These are phyloP conservation scores for Kwoniella sp. DNA, from an alignment of 768 basidiomycete genomes.

Conservation along the genomic window DNA sequence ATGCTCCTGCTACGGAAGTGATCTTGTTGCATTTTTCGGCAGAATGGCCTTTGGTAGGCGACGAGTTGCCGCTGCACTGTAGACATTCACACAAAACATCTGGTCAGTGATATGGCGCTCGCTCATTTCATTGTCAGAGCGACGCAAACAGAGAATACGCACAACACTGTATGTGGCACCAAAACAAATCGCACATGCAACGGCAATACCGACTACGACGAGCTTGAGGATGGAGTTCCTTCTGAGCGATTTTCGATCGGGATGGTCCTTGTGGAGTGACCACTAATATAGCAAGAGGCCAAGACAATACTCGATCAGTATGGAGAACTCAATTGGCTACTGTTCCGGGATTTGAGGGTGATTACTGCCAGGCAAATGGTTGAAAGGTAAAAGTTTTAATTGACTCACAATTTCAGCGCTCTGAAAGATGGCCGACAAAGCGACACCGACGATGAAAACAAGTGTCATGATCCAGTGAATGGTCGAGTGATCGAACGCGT, in stretches of 20 bases:
- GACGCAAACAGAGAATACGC: constrained; percentile 7
- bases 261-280: constrained; percentile 55
- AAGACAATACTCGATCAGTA: too few species aligned
- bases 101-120: too few species aligned
- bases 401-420: constrained; percentile 52
- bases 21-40: constrained; percentile 47
- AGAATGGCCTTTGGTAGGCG: constrained; percentile 22
- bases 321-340: too few species aligned
- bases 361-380: too few species aligned
- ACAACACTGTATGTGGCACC: constrained; percentile 51
- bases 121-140: not conserved
- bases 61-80: constrained; percentile 40
- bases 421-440: constrained; percentile 56
- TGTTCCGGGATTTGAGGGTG: too few species aligned
- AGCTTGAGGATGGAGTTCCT: constrained; percentile 57
- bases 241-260: constrained; percentile 51
- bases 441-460: constrained; percentile 57
- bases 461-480: constrained; percentile 52
- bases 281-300: too few species aligned
- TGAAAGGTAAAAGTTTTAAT: too few species aligned
- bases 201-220: constrained; percentile 52
- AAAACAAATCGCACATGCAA: constrained; percentile 55
- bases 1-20: constrained; percentile 51
- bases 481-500: constrained; percentile 51
- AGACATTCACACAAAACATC: too few species aligned